phyloP scores from a whole-genome alignment of 331 rosid genomes.

The Malus hybrid region DNA sequence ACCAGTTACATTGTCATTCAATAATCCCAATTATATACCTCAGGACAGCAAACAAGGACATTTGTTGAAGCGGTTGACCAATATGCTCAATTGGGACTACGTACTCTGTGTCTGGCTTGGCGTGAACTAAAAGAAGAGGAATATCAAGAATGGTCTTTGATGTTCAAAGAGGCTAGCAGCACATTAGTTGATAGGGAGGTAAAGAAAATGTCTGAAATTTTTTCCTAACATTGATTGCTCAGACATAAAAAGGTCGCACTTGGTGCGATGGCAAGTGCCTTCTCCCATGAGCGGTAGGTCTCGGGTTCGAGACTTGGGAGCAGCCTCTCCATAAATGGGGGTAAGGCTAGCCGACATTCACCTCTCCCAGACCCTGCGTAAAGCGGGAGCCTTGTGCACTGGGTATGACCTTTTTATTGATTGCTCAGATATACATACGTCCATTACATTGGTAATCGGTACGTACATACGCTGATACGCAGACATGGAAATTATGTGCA shows the following conservation, averaged over 20 bases:
- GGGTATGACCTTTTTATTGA: too few species aligned
- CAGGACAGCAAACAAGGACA: slow-evolving; percentile 91
- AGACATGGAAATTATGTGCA: neutral
- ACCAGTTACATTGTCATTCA: neutral
- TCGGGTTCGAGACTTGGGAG: too few species aligned
- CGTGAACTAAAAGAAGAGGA: slow-evolving; percentile 81
- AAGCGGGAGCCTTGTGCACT: too few species aligned
- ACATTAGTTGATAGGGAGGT: slow-evolving; percentile 98
- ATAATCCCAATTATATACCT: slow-evolving; percentile 17
- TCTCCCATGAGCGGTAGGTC: too few species aligned
- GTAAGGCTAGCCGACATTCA: too few species aligned
- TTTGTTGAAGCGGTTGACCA: slow-evolving; percentile 90
- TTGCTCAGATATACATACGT: neutral
- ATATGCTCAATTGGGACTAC: slow-evolving; percentile 87
- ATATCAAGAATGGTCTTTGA: slow-evolving; percentile 82
- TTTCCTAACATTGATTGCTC: neutral
- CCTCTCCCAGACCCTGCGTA: too few species aligned
- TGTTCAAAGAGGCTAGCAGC: slow-evolving; percentile 94
- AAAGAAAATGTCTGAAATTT: slow-evolving; percentile 20
- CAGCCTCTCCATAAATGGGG: too few species aligned
- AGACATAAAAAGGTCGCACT: neutral
- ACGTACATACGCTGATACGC: neutral
- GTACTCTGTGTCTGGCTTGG: slow-evolving; percentile 92
- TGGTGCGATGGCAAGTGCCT: too few species aligned
- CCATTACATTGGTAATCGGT: neutral